Base-by-base conservation (phyloP, 2,329 filamentous ascomycete genomes). In the Aureobasidium sp. region DNA sequence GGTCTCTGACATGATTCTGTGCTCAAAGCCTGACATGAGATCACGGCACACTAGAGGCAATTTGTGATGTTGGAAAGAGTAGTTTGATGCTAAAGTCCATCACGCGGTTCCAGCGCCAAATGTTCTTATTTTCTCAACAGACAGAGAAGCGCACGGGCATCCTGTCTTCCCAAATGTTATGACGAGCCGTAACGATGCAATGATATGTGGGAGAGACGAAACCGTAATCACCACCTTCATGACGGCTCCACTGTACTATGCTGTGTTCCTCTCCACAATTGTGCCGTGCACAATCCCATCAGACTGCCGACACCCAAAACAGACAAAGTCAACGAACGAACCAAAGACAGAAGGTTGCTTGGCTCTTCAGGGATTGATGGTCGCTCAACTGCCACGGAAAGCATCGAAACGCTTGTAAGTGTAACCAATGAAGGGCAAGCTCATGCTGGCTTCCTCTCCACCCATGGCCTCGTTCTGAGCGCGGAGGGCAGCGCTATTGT, bases 331-430 rank as follows among this genome's bases (percentile, higher is more conserved):
- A 10, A 34, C 2, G 7, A 34, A 34, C 32, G 7, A 34, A 8
- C 9, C 6, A 34, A 48, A 10, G n/a, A 10, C 47, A 41, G 32
- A 27, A 12, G 9, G 13, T 15, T 34, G 3, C 13, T 27, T 39
- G 10, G n/a, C 27, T 29, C 13, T 5, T 5, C 6, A 44, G 20
- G 20, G 10, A 5, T 12, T 47, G 9, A 24, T 6, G 24, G 39
- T 20, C 47, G 39, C 63, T 69, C 67, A 74, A 53, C 64, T 71
- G 37, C 71, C 72, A 57, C 77, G 69, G 77, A 87, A 86, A 62
- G 83, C 85, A 75, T 87, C 86, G 76, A 99, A 99, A 65, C 94
- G 90, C 85, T 97, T 99, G 81, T 97, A 99, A 9, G 94, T 96
- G 76, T 96, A 96, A 39, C 91, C 91, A 70, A 96, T 94, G 74